phyloP scores from a whole-genome alignment of 768 basidiomycete genomes.

The Clitopilus hobsonii region DNA sequence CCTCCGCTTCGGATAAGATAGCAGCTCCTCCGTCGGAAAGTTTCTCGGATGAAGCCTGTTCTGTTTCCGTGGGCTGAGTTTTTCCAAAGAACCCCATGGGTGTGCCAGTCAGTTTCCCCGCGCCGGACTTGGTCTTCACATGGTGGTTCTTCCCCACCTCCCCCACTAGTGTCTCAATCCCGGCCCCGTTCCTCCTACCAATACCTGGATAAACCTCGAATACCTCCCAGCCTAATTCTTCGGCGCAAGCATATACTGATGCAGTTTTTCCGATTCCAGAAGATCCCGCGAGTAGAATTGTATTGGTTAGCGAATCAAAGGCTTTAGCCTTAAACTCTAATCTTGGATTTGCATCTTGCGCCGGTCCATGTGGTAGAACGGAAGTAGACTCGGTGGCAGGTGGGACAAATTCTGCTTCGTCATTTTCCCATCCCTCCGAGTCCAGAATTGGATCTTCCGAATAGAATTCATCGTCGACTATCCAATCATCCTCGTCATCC shows the following conservation, averaged over 20 bases:
- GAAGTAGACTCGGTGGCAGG: background rate
- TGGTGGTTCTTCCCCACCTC: slow-evolving; percentile 94
- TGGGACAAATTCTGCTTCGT: background rate
- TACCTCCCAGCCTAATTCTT: slow-evolving; percentile 92
- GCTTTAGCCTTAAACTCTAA: slow-evolving; percentile 9
- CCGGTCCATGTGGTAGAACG: slow-evolving; percentile 6
- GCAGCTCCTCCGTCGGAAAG: background rate
- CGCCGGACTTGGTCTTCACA: slow-evolving; percentile 36
- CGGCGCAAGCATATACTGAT: slow-evolving; percentile 88
- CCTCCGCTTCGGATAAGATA: background rate
- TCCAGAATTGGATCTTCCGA: slow-evolving; percentile 17
- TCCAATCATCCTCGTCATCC: slow-evolving; percentile 58
- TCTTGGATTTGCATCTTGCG: slow-evolving; percentile 1
- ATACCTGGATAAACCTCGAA: slow-evolving; percentile 97
- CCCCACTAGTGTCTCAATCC: slow-evolving; percentile 77
- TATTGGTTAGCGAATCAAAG: slow-evolving; percentile 65
- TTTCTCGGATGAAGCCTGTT: background rate
- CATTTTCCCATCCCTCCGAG: background rate
- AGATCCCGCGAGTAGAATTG: slow-evolving; percentile 81
- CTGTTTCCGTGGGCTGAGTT: background rate
- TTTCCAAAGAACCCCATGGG: slow-evolving; percentile 1
- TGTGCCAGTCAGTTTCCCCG: background rate
- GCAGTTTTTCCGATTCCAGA: slow-evolving; percentile 88
- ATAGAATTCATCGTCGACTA: slow-evolving; percentile 37
- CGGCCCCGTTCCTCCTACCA: slow-evolving; percentile 80